Evolutionary conservation across 2,329 filamentous ascomycete species (phyloP).

Genomic region (Beauveria asiatica): DNA sequence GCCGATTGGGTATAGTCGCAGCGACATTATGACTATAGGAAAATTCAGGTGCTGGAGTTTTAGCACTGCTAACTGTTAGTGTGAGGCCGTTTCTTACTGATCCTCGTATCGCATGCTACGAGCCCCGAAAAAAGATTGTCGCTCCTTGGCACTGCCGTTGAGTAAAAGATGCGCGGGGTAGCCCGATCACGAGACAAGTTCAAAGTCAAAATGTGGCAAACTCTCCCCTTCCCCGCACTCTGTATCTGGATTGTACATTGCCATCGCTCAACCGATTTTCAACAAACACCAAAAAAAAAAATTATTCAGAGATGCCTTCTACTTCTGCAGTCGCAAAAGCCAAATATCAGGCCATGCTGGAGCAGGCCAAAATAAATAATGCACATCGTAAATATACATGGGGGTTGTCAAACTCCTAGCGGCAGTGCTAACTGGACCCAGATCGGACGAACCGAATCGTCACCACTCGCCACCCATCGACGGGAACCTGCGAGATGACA

Average conservation of each 20-base stretch:
- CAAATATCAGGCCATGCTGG: slow-evolving; percentile 10
- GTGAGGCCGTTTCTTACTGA: no score
- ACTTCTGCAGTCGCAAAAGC: slow-evolving; percentile 2
- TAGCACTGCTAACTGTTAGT: no score
- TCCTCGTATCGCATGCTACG: no score
- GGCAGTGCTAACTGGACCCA: not conserved
- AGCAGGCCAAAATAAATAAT: slow-evolving; percentile 10
- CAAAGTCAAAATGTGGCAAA: no score
- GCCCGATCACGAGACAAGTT: no score
- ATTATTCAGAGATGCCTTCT: not conserved
- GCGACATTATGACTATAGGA: not conserved
- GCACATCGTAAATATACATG: slow-evolving; percentile 6
- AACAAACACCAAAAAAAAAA: not conserved
- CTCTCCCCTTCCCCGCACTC: no score
- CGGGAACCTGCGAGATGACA: slow-evolving; percentile 11
- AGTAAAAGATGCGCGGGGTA: no score
- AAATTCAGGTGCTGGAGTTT: no score
- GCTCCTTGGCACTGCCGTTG: no score
- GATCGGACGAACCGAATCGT: slow-evolving; percentile 12
- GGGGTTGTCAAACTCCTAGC: not conserved
- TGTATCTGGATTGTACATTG: not conserved
- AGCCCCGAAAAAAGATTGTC: no score
- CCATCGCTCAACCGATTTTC: not conserved
- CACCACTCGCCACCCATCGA: slow-evolving; percentile 12
- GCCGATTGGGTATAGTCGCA: not conserved